These are phyloP conservation scores for Teratosphaeria gauchensis DNA, from an alignment of 2,329 filamentous ascomycete genomes.

Conservation along the genomic window DNA sequence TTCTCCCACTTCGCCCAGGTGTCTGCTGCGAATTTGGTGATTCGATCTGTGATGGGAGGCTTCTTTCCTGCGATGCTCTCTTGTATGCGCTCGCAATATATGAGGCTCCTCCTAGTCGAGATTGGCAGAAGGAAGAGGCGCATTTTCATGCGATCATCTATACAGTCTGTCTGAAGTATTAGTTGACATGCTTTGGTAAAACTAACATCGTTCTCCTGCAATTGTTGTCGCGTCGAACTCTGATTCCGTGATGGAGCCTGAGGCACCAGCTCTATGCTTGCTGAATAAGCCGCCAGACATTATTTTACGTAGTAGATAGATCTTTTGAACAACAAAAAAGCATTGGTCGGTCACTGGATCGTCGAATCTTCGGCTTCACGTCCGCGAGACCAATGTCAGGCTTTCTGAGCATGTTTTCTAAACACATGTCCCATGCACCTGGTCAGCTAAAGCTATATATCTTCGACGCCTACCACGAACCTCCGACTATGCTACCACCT, in stretches of 20 bases:
- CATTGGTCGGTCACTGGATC: too few relatives aligned
- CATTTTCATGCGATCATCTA: conserved; percentile 44
- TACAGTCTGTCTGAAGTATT: background rate
- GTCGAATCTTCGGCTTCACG: too few relatives aligned
- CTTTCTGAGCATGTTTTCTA: background rate
- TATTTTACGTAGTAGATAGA: too few relatives aligned
- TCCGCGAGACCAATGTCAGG: background rate
- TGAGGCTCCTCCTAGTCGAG: conserved; percentile 78
- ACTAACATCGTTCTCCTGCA: background rate
- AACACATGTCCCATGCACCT: background rate
- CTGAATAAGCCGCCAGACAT: too few relatives aligned
- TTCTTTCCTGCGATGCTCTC: conserved; percentile 34
- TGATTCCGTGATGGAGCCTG: too few relatives aligned
- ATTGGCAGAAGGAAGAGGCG: conserved; percentile 89
- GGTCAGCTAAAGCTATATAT: background rate
- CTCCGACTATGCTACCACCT: background rate
- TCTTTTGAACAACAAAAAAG: too few relatives aligned
- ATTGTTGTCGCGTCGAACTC: background rate
- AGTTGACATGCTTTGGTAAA: background rate
- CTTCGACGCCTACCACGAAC: background rate
- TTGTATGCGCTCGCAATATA: conserved; percentile 73
- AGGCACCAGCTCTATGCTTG: too few relatives aligned
- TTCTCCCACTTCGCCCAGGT: conserved; percentile 85
- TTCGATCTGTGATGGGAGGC: conserved; percentile 56
- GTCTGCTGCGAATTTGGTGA: conserved; percentile 59